These are phyloP conservation scores for Cladosporium austrohemisphaericum DNA, from an alignment of 2,329 filamentous ascomycete genomes.

Conservation along the genomic window DNA sequence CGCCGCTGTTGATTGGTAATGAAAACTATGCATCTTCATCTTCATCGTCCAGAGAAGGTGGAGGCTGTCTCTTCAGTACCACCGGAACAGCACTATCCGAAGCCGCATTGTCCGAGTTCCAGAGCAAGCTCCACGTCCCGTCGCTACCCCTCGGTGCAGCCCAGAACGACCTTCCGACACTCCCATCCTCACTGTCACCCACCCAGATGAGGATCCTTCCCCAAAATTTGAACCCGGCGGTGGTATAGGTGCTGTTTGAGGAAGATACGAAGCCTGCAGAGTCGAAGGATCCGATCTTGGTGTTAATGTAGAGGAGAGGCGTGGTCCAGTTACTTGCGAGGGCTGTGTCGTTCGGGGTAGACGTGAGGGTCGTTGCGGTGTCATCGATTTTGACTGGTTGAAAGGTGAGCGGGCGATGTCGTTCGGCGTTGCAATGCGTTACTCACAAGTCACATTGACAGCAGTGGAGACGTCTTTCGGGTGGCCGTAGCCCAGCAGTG, in stretches of 20 bases:
- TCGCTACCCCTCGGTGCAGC: slow-evolving; percentile 8
- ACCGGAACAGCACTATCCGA: slow-evolving; percentile 18
- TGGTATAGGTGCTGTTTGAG: slow-evolving; percentile 19
- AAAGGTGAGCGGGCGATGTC: neutral
- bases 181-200: slow-evolving; percentile 13
- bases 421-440: neutral
- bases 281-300: slow-evolving; percentile 17
- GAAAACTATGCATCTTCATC: neutral
- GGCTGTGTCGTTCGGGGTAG: slow-evolving; percentile 13
- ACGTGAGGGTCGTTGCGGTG: neutral
- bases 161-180: slow-evolving; percentile 2
- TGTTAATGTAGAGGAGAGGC: slow-evolving; percentile 20
- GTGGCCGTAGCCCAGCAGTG: slow-evolving; percentile 17
- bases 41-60: neutral
- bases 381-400: neutral
- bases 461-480: slow-evolving; percentile 7
- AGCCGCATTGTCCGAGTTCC: slow-evolving; percentile 21
- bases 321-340: slow-evolving; percentile 18
- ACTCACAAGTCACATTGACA: slow-evolving; percentile 2
- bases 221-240: slow-evolving; percentile 20
- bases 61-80: slow-evolving; percentile 19
- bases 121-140: slow-evolving; percentile 17
- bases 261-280: slow-evolving; percentile 16
- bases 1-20: neutral
- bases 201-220: slow-evolving; percentile 20